Evolutionary conservation across 768 basidiomycete species (phyloP), one percentile per base, ranked within the genome.

Genomic region (Artomyces pyxidatus): DNA sequence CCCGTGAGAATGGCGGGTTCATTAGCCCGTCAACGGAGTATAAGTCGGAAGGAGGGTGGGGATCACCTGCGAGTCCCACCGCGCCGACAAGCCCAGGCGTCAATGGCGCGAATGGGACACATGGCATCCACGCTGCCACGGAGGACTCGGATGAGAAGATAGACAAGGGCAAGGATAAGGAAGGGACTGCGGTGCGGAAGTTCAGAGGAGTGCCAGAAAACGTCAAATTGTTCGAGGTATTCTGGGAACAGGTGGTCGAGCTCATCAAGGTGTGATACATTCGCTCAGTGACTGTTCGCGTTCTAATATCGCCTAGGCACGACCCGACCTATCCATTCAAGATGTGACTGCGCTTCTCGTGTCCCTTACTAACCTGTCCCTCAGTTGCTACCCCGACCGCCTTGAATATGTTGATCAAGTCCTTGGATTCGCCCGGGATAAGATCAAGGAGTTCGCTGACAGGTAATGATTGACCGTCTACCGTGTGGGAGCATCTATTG

Each of bases 371-470:
- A 98, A 98, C 65, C 77, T 98, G 10, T 94, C 92, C 0, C 70
- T 99, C 22, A 94, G 90, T 65, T 98, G 95, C 66, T 99, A 99
- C 65, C 96, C 96, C 2, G 95, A 98, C 61, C 76, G 90, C 56
- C 75, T 98, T 43, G 93, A 97, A 71, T 98, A 98, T 60, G 92
- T 99, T 32, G 93, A 98, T 59, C 94, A 97, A 66, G 83, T 98
- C 16, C 75, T 98, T 47, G 83, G 81, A 6, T 99, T 95, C 61
- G 90, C 92, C 1, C 81, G 81, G 4, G 76, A 80, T 21, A 96
- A 97, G 65, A 80, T 91, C 51, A 78, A 83, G 55, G 92, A 93
- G 58, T 93, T 81, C 62, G 68, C 73, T 6, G 87, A 91, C 16
- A 92, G 80, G 92, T 88, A 35, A 50, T 27, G 69, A 50, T 21